Conservation (phyloP, 352 stramenopile species). For the Globisporangium irregulare region DNA sequence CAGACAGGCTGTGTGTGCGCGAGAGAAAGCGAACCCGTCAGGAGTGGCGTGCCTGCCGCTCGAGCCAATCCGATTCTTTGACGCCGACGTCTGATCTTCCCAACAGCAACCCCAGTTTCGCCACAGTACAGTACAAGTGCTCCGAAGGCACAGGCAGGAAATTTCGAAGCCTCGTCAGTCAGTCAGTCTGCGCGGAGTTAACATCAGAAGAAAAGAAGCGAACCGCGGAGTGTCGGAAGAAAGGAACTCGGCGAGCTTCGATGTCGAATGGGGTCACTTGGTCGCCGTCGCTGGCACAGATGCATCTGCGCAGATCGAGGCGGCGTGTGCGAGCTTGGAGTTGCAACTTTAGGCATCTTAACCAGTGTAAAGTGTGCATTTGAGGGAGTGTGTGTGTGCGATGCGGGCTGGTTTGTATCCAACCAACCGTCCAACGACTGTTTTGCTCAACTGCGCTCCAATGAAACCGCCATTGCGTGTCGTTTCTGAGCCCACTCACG, state of each 20-base stretch:
- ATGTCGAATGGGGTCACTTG: neutral
- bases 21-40: too few species aligned
- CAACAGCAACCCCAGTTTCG: too few species aligned
- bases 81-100: too few species aligned
- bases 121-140: too few species aligned
- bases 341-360: neutral
- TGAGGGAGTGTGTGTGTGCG: neutral
- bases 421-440: too few species aligned
- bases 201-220: neutral
- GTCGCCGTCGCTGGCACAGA: neutral
- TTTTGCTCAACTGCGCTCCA: neutral
- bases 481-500: neutral
- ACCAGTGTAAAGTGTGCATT: neutral
- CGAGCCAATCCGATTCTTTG: too few species aligned
- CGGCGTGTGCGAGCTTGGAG: neutral
- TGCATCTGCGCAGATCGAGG: neutral
- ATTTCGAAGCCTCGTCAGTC: neutral
- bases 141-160: neutral
- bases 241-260: conserved; percentile 5
- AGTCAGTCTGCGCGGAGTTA: neutral
- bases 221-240: conserved; percentile 4
- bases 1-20: too few species aligned
- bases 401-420: too few species aligned
- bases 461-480: neutral
- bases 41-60: too few species aligned